These are phyloP conservation scores for Tympanopsis confertula DNA, from an alignment of 2,329 filamentous ascomycete genomes.

Conservation along the genomic window DNA sequence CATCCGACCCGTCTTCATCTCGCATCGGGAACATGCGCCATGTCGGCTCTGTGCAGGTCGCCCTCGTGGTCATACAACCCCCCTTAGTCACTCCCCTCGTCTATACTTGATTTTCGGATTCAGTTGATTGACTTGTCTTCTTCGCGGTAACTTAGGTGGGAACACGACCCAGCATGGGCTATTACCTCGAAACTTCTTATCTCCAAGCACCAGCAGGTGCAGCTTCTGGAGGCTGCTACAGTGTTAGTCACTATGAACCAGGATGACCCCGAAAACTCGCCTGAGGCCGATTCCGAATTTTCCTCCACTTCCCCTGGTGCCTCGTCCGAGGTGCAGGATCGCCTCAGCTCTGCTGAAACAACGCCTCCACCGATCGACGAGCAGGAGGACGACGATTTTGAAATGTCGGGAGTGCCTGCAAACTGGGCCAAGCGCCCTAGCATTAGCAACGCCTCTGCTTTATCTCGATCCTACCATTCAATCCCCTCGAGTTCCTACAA, in stretches of 20 bases:
- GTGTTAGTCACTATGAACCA: constrained; percentile 56
- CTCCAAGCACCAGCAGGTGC: constrained; percentile 60
- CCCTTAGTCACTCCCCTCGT: constrained; percentile 4
- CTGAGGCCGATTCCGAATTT: constrained; percentile 38
- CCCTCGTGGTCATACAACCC: constrained; percentile 7
- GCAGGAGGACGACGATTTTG: constrained; percentile 25
- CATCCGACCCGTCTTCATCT: constrained; percentile 13
- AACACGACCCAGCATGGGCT: constrained; percentile 58
- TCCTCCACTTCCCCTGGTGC: constrained; percentile 51
- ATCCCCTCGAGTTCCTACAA: constrained; percentile 36
- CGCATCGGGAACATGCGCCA: constrained; percentile 17
- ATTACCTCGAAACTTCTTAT: constrained; percentile 58
- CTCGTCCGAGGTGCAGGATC: constrained; percentile 42
- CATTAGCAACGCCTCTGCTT: constrained; percentile 7
- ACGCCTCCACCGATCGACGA: constrained; percentile 50
- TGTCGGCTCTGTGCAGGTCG: constrained; percentile 5
- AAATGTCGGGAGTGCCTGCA: constrained; percentile 4
- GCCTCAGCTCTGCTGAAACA: constrained; percentile 49
- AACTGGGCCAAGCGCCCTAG: constrained; percentile 17
- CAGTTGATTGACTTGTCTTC: constrained; percentile 14
- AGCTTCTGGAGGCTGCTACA: constrained; percentile 53
- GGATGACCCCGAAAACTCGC: constrained; percentile 24
- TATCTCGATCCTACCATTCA: constrained; percentile 53
- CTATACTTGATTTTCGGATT: constrained; percentile 6
- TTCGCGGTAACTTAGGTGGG: constrained; percentile 38